A percentile compares a stretch with the other conserved stretches of the same genome.
phyloP scores from a whole-genome alignment of 2,329 filamentous ascomycete genomes.

The Colletotrichum paranaense region DNA sequence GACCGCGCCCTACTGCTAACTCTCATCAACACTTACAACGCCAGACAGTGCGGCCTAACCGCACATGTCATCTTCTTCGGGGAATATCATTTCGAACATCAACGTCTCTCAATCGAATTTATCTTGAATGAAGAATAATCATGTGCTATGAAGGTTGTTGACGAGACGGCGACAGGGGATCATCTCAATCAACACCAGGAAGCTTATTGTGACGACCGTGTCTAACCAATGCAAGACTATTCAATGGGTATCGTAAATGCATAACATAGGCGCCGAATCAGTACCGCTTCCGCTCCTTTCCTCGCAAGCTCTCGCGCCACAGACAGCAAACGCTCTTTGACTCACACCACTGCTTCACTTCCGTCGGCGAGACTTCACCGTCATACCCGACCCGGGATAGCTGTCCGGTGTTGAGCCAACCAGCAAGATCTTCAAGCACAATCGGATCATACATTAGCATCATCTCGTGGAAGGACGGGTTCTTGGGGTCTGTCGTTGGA shows the following conservation, averaged over 20 bases:
- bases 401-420: conserved; percentile 82
- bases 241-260: conserved; percentile 22
- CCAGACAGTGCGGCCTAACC: background rate
- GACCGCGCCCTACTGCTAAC: conserved; percentile 13
- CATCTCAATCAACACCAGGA: background rate
- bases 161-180: background rate
- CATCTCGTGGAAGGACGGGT: conserved; percentile 87
- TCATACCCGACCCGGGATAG: conserved; percentile 73
- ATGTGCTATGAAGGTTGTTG: background rate
- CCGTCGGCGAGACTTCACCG: conserved; percentile 68
- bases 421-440: conserved; percentile 84
- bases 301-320: conserved; percentile 69
- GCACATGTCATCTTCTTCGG: background rate
- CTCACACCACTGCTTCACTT: conserved; percentile 92
- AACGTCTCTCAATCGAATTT: background rate
- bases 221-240: background rate
- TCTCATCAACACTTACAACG: background rate
- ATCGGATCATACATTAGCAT: conserved; percentile 95
- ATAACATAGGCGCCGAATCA: conserved; percentile 12
- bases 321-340: conserved; percentile 86
- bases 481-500: conserved; percentile 57
- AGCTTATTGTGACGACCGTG: background rate
- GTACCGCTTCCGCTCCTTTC: conserved; percentile 64
- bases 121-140: background rate
- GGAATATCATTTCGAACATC: background rate